phyloP scores from a whole-genome alignment of 352 stramenopile species.

The Thraustochytrium sp. region DNA sequence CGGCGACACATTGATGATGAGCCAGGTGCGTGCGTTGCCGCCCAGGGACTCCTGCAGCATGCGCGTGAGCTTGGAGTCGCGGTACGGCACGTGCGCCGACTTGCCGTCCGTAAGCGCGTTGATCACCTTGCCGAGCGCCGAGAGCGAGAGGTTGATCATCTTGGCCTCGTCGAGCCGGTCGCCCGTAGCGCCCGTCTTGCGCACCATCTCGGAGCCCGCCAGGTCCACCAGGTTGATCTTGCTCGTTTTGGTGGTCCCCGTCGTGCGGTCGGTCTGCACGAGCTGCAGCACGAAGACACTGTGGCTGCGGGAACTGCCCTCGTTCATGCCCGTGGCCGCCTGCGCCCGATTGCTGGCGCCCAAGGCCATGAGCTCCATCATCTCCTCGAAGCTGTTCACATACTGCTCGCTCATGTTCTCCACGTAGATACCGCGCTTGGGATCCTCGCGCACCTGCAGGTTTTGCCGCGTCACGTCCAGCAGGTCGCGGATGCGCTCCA shows the following conservation, averaged over 20 bases:
- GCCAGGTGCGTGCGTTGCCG: slow-evolving; percentile 79
- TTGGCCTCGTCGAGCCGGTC: slow-evolving; percentile 87
- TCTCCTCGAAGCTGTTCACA: slow-evolving; percentile 78
- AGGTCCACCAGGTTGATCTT: slow-evolving; percentile 88
- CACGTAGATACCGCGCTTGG: slow-evolving; percentile 80
- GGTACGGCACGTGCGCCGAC: slow-evolving; percentile 49
- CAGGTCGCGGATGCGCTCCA: slow-evolving; percentile 85
- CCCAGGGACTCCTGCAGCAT: slow-evolving; percentile 83
- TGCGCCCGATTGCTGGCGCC: slow-evolving; percentile 72
- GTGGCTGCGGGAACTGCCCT: slow-evolving; percentile 78
- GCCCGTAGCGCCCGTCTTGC: slow-evolving; percentile 79
- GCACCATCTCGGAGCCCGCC: slow-evolving; percentile 85
- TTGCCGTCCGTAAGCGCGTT: slow-evolving; percentile 78
- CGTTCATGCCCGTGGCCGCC: slow-evolving; percentile 86
- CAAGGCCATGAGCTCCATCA: slow-evolving; percentile 70
- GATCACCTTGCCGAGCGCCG: slow-evolving; percentile 85
- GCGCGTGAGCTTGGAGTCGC: slow-evolving; percentile 70
- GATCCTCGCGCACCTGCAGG: slow-evolving; percentile 68
- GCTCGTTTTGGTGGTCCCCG: slow-evolving; percentile 70
- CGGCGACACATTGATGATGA: slow-evolving; percentile 82
- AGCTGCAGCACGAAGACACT: slow-evolving; percentile 84
- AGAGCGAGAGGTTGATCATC: slow-evolving; percentile 91
- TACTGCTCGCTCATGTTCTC: slow-evolving; percentile 84
- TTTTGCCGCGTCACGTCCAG: slow-evolving; percentile 83
- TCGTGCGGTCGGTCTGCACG: slow-evolving; percentile 74